Base-by-base conservation (phyloP, 2,329 filamentous ascomycete genomes). In the Exophiala sp. region DNA sequence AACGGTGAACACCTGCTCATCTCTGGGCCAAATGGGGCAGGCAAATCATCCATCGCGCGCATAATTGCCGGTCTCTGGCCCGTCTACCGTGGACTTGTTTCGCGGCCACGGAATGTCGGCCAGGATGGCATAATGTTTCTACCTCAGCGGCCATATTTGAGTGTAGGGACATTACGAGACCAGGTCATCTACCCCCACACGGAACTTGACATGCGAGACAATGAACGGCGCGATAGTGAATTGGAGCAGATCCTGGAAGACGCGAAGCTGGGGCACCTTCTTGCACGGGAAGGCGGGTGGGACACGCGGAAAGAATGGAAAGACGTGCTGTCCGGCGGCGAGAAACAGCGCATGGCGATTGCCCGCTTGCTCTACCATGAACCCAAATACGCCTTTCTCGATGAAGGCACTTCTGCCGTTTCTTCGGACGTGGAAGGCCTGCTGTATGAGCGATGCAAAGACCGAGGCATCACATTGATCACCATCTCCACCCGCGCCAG, bases 291-390 rank as follows among this genome's bases (percentile, higher is more conserved):
- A 73, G 93, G 93, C 32, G 93, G 93, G 11, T 97, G 89, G 89
- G 88, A 98, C 64, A 93, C 88, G 3, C 80, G 88, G 49, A 97
- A 98, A 69, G 90, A 95, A 65, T 98, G 93, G 93, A 96, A 97
- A 70, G 91, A 97, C 60, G 88, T 98, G 3, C 76, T 98, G n/a
- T 91, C 85, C 58, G 93, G 93, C 32, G 93, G 93, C 10, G 93
- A 98, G 75, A 98, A 98, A 73, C 93, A 98, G 71, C 78, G 93
- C 18, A 88, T 98, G 79, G 88, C 82, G 0, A 88, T 98, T 62
- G 91, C 94, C 2, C 76, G 93, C 38, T 68, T 98, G 43, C 73
- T 97, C 34, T 98, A 98, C 64, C 93, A 98, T 64, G 91, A 97
- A 70, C 93, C 93, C 13, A 78, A 85, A 53, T 98, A 95, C 65